Conservation (phyloP, 306 rosid species). For the Adenanthera pavonina region DNA sequence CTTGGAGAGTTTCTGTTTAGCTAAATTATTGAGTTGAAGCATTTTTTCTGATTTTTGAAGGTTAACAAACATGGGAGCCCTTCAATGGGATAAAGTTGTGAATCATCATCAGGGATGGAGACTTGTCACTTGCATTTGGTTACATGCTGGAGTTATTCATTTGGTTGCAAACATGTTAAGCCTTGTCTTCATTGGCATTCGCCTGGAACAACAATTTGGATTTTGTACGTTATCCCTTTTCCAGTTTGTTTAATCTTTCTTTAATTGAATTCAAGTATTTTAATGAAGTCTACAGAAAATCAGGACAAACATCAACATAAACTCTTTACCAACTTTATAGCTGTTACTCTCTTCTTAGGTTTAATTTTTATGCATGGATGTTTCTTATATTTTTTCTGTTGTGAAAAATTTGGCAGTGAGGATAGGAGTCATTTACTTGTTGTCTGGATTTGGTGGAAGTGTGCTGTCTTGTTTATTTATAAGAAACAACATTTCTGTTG, state of each 20-base stretch:
- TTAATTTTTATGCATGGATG: slow-evolving; percentile 21
- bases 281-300: background rate
- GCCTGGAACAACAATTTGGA: slow-evolving; percentile 90
- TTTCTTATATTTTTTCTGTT: slow-evolving; percentile 6
- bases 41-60: slow-evolving; percentile 45
- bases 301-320: background rate
- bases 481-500: slow-evolving; percentile 76
- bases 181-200: slow-evolving; percentile 81
- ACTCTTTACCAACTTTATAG: background rate
- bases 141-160: slow-evolving; percentile 88
- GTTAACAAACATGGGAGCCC: slow-evolving; percentile 82
- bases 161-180: slow-evolving; percentile 79
- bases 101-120: slow-evolving; percentile 80
- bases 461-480: slow-evolving; percentile 69
- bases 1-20: background rate
- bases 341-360: background rate
- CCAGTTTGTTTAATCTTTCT: background rate
- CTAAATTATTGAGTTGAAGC: background rate
- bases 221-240: slow-evolving; percentile 58
- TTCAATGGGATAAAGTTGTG: slow-evolving; percentile 62
- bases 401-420: slow-evolving; percentile 61
- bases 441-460: slow-evolving; percentile 83
- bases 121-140: slow-evolving; percentile 86
- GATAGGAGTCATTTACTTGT: slow-evolving; percentile 67
- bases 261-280: background rate